Conservation (phyloP, 148 eudicot species). For the Simmondsia chinensis region DNA sequence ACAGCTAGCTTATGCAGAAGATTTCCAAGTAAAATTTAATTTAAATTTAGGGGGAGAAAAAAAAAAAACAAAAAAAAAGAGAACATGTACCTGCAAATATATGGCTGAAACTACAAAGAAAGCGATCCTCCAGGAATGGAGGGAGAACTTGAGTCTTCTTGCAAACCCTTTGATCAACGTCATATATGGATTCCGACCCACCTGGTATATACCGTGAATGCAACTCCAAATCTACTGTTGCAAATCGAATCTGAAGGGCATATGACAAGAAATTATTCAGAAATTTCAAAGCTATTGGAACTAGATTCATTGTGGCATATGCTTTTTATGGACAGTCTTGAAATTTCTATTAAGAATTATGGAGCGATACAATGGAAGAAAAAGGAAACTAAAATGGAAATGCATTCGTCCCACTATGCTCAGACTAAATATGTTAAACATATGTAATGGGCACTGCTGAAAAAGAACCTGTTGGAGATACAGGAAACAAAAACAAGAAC, state of each 20-base stretch:
- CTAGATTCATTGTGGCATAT: no score
- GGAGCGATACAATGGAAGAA: no score
- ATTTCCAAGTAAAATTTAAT: not conserved
- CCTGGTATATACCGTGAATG: constrained; percentile 74
- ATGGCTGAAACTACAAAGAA: constrained; percentile 89
- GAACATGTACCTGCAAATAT: constrained; percentile 81
- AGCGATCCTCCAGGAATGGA: constrained; percentile 85
- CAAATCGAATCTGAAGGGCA: constrained; percentile 57
- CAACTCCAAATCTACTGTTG: constrained; percentile 82
- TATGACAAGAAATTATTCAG: not conserved
- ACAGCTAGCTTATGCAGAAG: not conserved
- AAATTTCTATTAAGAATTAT: no score
- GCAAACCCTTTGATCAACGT: constrained; percentile 75
- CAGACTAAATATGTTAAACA: no score
- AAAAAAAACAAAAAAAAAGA: no score
- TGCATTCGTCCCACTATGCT: no score
- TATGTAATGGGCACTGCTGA: no score
- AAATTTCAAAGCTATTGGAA: not conserved
- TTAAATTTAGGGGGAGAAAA: not conserved
- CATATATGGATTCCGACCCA: constrained; percentile 78
- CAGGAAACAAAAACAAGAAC: no score
- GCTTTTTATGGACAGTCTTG: no score
- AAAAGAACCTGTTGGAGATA: no score
- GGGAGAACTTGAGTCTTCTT: constrained; percentile 73
- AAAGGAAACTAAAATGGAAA: no score